Evolutionary conservation across 768 basidiomycete species (phyloP), one percentile per base, ranked within the genome.

Genomic region (Rhodotorula toruloides): DNA sequence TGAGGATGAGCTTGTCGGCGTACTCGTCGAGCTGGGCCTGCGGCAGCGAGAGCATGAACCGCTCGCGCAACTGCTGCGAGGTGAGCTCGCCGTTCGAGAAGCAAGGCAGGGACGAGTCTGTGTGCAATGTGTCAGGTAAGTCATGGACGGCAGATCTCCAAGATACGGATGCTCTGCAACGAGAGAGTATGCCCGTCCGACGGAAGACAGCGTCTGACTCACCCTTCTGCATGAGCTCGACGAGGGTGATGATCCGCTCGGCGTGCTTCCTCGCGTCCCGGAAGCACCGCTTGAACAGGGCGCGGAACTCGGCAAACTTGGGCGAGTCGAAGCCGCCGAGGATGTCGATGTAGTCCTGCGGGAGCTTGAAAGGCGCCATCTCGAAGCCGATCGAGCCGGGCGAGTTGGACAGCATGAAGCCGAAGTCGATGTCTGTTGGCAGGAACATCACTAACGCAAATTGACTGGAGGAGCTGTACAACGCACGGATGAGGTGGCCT

Each of bases 221-320:
- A 87, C 90, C 88, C 82, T 91, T 93, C 78, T 98, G 94, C 96
- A 98, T 98, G 58, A 98, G 80, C 76, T 98, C 96, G 44, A 98
- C 92, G 73, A 98, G 82, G 46, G 85, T 94, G 77, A 94, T 87
- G 74, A 99, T 88, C 72, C 93, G 84, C 77, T 98, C 96, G 70
- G 93, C 94, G 70, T 98, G 93, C 77, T 98, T 98, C 70, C 94
- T 80, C 32, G 89, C 89, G 40, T 87, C 87, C 73, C 96, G 90
- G 75, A 98, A 99, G 50, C 92, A 91, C 73, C 93, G 88, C 71
- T 85, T 87, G 79, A 98, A 97, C 44, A 96, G 80, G 60, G 82
- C 81, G 75, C 84, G 87, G 80, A 97, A 99, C 76, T 94, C 89
- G 49, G 82, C 76, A 75, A 87, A 97, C 19, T 88, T 82, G 31